Conservation (phyloP, 2,329 filamentous ascomycete genomes). For the Phoma sp. region DNA sequence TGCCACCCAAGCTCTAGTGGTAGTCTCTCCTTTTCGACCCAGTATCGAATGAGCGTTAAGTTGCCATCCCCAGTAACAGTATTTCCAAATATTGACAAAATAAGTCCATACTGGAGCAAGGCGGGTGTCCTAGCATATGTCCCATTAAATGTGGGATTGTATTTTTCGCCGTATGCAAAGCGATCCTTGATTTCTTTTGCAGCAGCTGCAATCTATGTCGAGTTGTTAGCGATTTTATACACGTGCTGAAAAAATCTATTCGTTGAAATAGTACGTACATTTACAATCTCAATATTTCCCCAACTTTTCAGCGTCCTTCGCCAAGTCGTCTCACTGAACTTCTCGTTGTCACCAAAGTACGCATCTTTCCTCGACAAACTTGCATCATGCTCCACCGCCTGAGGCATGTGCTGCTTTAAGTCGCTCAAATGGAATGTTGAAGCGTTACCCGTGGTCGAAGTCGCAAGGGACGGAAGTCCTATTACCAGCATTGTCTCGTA, state of each 20-base stretch:
- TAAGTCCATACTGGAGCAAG: conserved; percentile 4
- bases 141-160: conserved; percentile 1
- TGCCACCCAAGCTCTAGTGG: conserved; percentile 6
- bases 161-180: background rate
- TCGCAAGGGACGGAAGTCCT: background rate
- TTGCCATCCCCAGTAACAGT: conserved; percentile 4
- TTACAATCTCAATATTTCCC: background rate
- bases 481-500: conserved; percentile 7
- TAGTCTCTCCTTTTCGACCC: conserved; percentile 2
- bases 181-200: background rate
- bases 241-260: background rate
- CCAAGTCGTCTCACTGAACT: background rate
- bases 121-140: background rate
- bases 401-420: background rate
- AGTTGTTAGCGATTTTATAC: background rate
- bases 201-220: background rate
- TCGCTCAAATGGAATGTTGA: conserved; percentile 5
- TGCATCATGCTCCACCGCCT: conserved; percentile 2
- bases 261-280: background rate
- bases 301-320: background rate
- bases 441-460: background rate
- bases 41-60: conserved; percentile 3
- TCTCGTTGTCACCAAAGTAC: background rate
- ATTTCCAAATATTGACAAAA: conserved; percentile 2
- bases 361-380: background rate